Evolutionary conservation across 495 filamentous ascomycete genomes (phyloP).

Genomic region (Hypomontagnella submonticulosa): DNA sequence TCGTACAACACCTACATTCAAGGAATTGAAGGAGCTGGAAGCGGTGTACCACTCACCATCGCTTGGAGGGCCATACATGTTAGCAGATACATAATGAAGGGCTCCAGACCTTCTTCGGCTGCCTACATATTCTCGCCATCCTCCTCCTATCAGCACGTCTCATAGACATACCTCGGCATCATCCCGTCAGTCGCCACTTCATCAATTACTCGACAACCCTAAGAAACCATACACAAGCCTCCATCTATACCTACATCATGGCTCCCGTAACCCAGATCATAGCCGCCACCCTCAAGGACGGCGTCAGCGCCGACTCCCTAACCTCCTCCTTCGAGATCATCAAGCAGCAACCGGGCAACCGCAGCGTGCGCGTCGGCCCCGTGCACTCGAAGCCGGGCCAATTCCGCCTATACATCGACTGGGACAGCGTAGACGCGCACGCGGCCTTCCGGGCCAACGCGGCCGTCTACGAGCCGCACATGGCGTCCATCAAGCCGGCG

Average conservation of each 20-base stretch:
- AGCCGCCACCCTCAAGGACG: slow-evolving; percentile 15
- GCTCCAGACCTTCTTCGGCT: neutral
- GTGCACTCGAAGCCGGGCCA: slow-evolving; percentile 19
- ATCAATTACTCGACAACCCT: neutral
- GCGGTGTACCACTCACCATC: neutral
- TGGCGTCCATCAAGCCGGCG: neutral
- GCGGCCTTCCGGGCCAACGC: slow-evolving; percentile 5
- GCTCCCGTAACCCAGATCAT: slow-evolving; percentile 35
- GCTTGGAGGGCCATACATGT: neutral
- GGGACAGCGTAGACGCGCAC: slow-evolving; percentile 29
- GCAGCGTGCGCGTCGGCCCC: slow-evolving; percentile 7
- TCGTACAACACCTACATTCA: neutral
- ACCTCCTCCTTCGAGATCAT: slow-evolving; percentile 5
- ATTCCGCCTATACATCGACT: slow-evolving; percentile 31
- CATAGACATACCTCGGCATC: neutral
- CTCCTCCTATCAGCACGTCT: neutral
- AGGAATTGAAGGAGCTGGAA: too few relatives aligned
- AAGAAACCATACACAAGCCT: slow-evolving; percentile 1
- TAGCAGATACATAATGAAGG: slow-evolving; percentile 13
- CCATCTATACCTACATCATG: slow-evolving; percentile 19
- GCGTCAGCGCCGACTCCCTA: slow-evolving; percentile 5
- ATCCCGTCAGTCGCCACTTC: neutral
- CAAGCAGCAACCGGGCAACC: slow-evolving; percentile 16
- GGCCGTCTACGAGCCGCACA: slow-evolving; percentile 2
- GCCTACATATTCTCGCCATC: slow-evolving; percentile 4